Base-by-base conservation (phyloP, 108 stramenopile genomes). In the Stephanodiscus triporus region DNA sequence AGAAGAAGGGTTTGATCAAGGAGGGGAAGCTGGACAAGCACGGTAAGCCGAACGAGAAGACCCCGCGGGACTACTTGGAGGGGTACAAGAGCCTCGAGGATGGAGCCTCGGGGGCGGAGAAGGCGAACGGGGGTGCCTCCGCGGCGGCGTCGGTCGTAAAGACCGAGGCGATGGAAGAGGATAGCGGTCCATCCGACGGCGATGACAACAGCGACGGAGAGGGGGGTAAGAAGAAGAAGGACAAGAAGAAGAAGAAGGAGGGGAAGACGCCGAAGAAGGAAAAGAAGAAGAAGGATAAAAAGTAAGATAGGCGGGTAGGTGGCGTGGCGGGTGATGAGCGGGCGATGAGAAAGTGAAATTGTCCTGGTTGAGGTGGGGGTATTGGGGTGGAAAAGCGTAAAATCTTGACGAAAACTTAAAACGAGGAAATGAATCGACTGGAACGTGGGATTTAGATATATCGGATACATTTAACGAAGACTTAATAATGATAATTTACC, bases 11-110 rank as follows among this genome's bases (percentile, higher is more conserved):
- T 6, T 71, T 99, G 76, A 97, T 99, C 74, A 97, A 97, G 85
- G 97, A 97, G 65, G 99, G 99, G 36, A 97, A 97, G 73, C 82
- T 99, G 40, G 98, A 99, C 84, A 99, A 99, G 81, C 93, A 99
- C 71, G 99, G 99, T 6, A 96, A 97, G 67, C 95, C 97, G 30
- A 99, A 98, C 78, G 97, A 90, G 1, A 91, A 95, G 51, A 99
- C 99, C 4, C 99, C 99, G 14, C 55, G 80, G 37, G 97, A 97
- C 58, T 99, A 87, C 75, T 84, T 96, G 78, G 84, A 92, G 22
- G 88, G 85, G 2, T 97, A 95, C 84, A 95, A 92, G 72, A 87
- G 79, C 23, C 82, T 72, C 10, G 76, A 78, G 7, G 82, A 83
- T 48, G 87, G 77, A 49, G 80, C 89, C 42, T 8, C 64, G 86